phyloP scores from a whole-genome alignment of 192 early-diverging fungal genomes.

The Glomus cerebriforme region DNA sequence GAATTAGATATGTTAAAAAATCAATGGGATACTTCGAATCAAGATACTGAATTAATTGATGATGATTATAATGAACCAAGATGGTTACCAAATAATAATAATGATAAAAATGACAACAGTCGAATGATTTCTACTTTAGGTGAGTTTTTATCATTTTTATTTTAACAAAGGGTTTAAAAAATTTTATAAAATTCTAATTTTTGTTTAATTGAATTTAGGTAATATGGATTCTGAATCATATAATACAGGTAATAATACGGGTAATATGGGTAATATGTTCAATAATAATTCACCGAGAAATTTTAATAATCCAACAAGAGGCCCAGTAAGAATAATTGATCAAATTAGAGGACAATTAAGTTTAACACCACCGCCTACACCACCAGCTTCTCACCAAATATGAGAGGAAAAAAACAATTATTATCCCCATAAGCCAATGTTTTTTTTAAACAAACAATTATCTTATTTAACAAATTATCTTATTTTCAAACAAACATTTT shows the following conservation, averaged over 20 bases:
- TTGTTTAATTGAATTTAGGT: background rate
- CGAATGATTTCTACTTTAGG: conserved; percentile 23
- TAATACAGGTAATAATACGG: background rate
- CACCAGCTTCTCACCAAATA: background rate
- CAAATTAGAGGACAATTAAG: conserved; percentile 19
- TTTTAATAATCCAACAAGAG: background rate
- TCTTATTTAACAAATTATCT: too few relatives aligned
- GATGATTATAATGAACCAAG: background rate
- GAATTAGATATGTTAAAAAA: conserved; percentile 21
- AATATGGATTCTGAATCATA: background rate
- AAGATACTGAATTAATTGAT: background rate
- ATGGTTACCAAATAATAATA: conserved; percentile 3
- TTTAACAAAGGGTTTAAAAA: background rate
- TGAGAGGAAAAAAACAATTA: too few relatives aligned
- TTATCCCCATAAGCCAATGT: too few relatives aligned
- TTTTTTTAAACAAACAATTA: too few relatives aligned
- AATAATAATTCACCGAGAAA: background rate
- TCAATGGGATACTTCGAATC: background rate
- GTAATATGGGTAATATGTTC: background rate
- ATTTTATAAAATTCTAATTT: background rate
- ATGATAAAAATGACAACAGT: background rate
- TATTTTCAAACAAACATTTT: too few relatives aligned
- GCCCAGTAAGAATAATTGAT: background rate
- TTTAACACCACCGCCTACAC: conserved; percentile 23
- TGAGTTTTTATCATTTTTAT: background rate